Evolutionary conservation across 2,329 filamentous ascomycete species (phyloP), one percentile per base, ranked within the genome.

Genomic region (Parastagonospora nodorum): DNA sequence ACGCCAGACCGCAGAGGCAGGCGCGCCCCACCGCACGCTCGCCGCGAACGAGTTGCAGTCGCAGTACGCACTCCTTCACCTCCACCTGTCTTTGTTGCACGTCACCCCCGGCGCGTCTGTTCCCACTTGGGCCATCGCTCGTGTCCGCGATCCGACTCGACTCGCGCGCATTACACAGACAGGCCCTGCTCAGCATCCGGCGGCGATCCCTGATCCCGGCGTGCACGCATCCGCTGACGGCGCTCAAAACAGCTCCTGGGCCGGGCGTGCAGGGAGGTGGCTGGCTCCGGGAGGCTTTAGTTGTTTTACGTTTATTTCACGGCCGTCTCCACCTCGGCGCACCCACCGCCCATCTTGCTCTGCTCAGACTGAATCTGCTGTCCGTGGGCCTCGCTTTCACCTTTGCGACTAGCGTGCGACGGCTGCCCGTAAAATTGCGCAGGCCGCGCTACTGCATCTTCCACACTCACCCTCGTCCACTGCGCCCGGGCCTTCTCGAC

Each of bases 221-320:
- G 31, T 55, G 41, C 53, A 45, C 57, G 57, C 65, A 66, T 55
- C 62, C 59, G 61, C 68, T 61, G 63, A 47, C 51, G 55, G 57
- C 63, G 53, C 57, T 54, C 62, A 60, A 67, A 66, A 48, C 53
- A 65, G 68, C 33, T 42, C 45, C 43, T 57, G 48, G 55, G 58
- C 69, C 69, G 67, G 57, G 53, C 60, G 60, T 66, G 64, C 66
- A 68, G 65, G 66, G 67, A 62, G 59, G 61, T 61, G 64, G 66
- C 62, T 67, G 60, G 64, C 46, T 47, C 33, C 58, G 63, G 60
- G 58, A 63, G 63, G 60, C 63, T 61, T 69, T 69, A 66, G 67
- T 58, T 63, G 68, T 72, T 73, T 69, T 59, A 70, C 63, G 67
- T 72, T 71, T 68, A 72, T 72, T 72, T 71, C 68, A 68, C 68